phyloP scores from a whole-genome alignment of 2,329 filamentous ascomycete species.

The Diaporthe helianthi region DNA sequence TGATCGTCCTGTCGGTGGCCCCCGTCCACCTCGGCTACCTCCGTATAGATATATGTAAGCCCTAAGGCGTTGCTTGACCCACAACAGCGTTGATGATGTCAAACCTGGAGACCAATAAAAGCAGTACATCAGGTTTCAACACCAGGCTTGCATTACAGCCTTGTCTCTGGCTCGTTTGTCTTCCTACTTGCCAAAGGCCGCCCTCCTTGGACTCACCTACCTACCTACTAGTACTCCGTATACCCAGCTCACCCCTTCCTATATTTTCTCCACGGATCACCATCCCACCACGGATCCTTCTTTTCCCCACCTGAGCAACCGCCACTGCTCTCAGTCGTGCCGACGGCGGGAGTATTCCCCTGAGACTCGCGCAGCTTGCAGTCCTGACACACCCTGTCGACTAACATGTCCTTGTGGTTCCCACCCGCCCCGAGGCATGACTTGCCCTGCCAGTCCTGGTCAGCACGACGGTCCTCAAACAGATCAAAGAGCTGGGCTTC shows the following conservation, averaged over 20 bases:
- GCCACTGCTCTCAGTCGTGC: slow-evolving; percentile 31
- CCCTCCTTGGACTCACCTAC: neutral
- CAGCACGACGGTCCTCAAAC: neutral
- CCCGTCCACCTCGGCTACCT: neutral
- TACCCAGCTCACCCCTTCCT: slow-evolving; percentile 12
- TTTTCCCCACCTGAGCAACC: neutral
- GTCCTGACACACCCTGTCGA: slow-evolving; percentile 37
- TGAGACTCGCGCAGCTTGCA: slow-evolving; percentile 35
- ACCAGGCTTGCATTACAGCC: neutral
- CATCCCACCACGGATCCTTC: slow-evolving; percentile 35
- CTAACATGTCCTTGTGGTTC: slow-evolving; percentile 35
- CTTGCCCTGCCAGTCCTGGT: slow-evolving; percentile 26
- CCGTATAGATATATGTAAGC: neutral
- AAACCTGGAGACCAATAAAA: neutral
- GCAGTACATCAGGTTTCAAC: neutral
- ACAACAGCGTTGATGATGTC: neutral
- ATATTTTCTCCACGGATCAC: slow-evolving; percentile 37
- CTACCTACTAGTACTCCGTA: too few species aligned
- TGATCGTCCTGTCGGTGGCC: neutral
- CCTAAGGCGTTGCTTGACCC: neutral
- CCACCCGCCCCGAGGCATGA: slow-evolving; percentile 39
- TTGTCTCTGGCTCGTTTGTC: neutral
- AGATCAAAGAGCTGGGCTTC: neutral
- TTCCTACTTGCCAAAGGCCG: neutral
- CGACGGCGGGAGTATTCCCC: slow-evolving; percentile 8